A percentile compares a stretch with the other conserved stretches of the same genome.
phyloP scores from a whole-genome alignment of 2,329 filamentous ascomycete species.

The Phialocephala sp. region DNA sequence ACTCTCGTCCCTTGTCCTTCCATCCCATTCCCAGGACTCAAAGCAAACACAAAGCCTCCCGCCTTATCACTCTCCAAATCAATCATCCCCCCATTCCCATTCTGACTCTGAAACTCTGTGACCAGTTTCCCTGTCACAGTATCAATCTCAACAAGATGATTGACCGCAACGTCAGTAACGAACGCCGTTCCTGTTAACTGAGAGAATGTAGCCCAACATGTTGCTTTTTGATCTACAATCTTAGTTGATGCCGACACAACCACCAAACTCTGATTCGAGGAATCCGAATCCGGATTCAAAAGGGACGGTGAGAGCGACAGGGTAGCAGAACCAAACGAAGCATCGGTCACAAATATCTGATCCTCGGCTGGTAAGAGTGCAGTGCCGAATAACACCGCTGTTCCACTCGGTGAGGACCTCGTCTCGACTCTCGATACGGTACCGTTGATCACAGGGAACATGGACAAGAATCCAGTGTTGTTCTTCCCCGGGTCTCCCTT shows the following conservation, averaged over 20 bases:
- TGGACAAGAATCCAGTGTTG: constrained; percentile 61
- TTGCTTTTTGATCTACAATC: constrained; percentile 59
- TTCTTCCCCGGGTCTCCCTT: constrained; percentile 63
- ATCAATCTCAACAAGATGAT: constrained; percentile 63
- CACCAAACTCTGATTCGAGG: constrained; percentile 49
- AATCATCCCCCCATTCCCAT: constrained; percentile 58
- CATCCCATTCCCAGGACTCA: constrained; percentile 44
- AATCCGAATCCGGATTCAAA: too few relatives aligned
- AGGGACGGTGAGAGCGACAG: constrained; percentile 55
- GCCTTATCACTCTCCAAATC: constrained; percentile 54
- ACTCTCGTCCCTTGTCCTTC: constrained; percentile 38
- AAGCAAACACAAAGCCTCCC: constrained; percentile 62
- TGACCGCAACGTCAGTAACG: constrained; percentile 59
- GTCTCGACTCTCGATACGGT: constrained; percentile 39
- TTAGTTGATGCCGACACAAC: constrained; percentile 39
- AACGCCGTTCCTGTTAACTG: constrained; percentile 56
- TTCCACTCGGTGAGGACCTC: constrained; percentile 56
- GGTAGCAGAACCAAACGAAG: constrained; percentile 61
- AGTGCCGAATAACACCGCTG: constrained; percentile 62
- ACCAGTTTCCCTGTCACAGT: constrained; percentile 54
- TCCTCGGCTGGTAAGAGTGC: constrained; percentile 50
- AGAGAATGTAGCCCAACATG: constrained; percentile 63
- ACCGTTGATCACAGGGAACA: constrained; percentile 50
- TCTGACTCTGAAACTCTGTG: constrained; percentile 48
- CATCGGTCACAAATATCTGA: constrained; percentile 58